Percentiles rank a stretch among this genome's conserved stretches.
Conservation (phyloP, 225 moss, liverwort and hornwort species). For the Thuidium tamariscinum region DNA sequence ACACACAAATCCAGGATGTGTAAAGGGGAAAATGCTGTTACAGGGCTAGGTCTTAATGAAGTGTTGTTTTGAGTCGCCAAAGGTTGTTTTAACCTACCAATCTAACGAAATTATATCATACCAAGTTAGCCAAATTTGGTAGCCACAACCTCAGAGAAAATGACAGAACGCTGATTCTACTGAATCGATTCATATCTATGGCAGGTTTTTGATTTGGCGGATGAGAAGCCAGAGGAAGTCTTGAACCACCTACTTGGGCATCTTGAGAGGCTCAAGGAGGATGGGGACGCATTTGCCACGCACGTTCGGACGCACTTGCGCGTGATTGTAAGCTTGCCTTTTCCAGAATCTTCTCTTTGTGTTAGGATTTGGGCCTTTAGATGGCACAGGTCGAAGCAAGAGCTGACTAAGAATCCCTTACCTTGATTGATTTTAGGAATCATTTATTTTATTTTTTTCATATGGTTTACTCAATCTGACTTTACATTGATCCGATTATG, state of each 20-base stretch:
- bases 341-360: not conserved
- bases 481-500: not conserved
- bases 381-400: not conserved
- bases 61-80: not conserved
- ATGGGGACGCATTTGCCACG: constrained; percentile 43
- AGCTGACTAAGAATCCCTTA: no score
- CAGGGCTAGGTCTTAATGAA: not conserved
- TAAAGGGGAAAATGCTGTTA: not conserved
- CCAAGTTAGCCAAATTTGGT: not conserved
- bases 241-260: constrained; percentile 30
- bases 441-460: not conserved
- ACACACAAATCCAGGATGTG: not conserved
- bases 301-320: constrained; percentile 58
- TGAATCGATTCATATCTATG: not conserved
- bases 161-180: not conserved
- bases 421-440: not conserved
- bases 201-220: constrained; percentile 63
- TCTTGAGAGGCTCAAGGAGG: constrained; percentile 40
- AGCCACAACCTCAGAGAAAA: not conserved
- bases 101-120: not conserved
- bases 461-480: not conserved
- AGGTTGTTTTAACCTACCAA: not conserved
- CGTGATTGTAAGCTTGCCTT: constrained; percentile 39
- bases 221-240: constrained; percentile 52
- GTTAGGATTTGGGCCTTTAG: not conserved